Percentiles rank a stretch among this genome's conserved stretches.
Evolutionary conservation across 768 basidiomycete genomes (phyloP).

Genomic region (Lenzites betulinus): DNA sequence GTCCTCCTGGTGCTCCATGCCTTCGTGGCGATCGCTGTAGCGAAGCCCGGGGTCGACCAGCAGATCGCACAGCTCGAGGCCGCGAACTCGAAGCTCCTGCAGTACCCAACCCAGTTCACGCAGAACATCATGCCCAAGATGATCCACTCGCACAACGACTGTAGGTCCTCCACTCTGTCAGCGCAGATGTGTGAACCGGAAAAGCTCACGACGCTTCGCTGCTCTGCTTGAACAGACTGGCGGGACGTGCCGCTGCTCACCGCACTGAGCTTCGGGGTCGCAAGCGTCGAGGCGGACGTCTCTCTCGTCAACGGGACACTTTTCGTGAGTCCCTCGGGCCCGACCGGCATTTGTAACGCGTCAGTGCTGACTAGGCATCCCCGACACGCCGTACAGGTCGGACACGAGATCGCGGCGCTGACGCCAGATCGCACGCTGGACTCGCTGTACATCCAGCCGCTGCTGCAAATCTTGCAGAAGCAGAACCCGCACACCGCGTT

Average conservation of each 20-base stretch:
- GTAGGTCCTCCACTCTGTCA: conserved; percentile 31
- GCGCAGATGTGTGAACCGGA: too few relatives aligned
- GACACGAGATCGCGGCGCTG: conserved; percentile 47
- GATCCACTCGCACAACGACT: conserved; percentile 60
- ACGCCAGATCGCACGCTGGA: conserved; percentile 47
- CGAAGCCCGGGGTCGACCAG: conserved; percentile 24
- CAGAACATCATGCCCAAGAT: conserved; percentile 48
- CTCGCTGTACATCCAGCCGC: conserved; percentile 50
- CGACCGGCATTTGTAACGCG: too few relatives aligned
- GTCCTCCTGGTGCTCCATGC: background rate
- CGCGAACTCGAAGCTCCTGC: conserved; percentile 41
- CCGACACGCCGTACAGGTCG: conserved; percentile 35
- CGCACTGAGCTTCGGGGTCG: conserved; percentile 50
- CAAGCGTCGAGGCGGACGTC: conserved; percentile 57
- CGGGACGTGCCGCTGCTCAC: conserved; percentile 51
- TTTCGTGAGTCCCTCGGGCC: conserved; percentile 34
- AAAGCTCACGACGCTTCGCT: too few relatives aligned
- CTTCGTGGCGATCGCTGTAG: background rate
- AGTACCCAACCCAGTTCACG: conserved; percentile 50
- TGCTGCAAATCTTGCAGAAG: conserved; percentile 41
- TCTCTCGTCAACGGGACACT: conserved; percentile 48
- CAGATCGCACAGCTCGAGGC: conserved; percentile 22
- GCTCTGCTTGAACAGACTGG: conserved; percentile 42
- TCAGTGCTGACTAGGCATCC: background rate
- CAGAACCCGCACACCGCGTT: conserved; percentile 48